These are phyloP conservation scores for Cadophora sp. DNA, from an alignment of 2,329 filamentous ascomycete species.

Conservation along the genomic window DNA sequence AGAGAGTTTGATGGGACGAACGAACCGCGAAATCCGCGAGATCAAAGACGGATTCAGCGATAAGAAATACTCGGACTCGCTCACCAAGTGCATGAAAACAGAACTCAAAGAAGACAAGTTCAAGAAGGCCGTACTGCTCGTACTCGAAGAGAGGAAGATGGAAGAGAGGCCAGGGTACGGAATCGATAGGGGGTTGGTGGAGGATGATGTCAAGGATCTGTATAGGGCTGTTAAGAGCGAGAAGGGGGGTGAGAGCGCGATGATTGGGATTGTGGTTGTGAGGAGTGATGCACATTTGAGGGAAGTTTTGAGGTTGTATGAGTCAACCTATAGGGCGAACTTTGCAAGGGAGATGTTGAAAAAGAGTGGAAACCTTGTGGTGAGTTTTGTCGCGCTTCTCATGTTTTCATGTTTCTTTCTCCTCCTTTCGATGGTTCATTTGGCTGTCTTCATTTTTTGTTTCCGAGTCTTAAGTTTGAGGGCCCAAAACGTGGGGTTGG, in stretches of 20 bases:
- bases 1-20: conserved; percentile 88
- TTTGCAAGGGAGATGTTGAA: conserved; percentile 87
- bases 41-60: conserved; percentile 92
- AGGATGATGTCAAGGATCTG: conserved; percentile 76
- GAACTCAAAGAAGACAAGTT: conserved; percentile 98
- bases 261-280: conserved; percentile 84
- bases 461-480: too few species aligned
- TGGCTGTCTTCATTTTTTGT: too few species aligned
- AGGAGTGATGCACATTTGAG: conserved; percentile 82
- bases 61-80: conserved; percentile 85
- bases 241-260: conserved; percentile 84
- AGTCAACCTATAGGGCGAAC: conserved; percentile 74
- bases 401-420: background rate
- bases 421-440: background rate
- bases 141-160: conserved; percentile 83
- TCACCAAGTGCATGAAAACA: conserved; percentile 85
- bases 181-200: conserved; percentile 56
- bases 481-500: too few species aligned
- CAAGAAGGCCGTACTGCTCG: conserved; percentile 83
- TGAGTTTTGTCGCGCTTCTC: conserved; percentile 57
- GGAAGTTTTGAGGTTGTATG: conserved; percentile 80
- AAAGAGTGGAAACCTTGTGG: conserved; percentile 91
- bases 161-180: conserved; percentile 61
- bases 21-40: conserved; percentile 82
- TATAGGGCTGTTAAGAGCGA: conserved; percentile 72